Evolutionary conservation across 2,329 filamentous ascomycete species (phyloP), one percentile per base, ranked within the genome.

Genomic region (Claviceps sp.): DNA sequence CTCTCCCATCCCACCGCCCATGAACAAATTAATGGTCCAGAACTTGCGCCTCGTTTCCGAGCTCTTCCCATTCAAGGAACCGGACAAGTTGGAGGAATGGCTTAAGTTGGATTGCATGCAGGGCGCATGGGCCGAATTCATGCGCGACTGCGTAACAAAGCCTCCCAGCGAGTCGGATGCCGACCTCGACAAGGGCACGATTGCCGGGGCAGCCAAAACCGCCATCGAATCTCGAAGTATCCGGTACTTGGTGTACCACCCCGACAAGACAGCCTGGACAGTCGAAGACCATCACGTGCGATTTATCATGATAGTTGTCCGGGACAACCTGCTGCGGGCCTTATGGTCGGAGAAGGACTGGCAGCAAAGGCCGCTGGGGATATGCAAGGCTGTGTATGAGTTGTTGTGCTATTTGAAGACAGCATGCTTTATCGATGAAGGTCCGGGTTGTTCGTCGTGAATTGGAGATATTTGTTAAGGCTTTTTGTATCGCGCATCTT

Each of bases 41-140:
- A 64, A 68, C 55, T 63, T 67, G 56, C 65, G 67, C 36, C 66
- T 70, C 37, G 60, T 70, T 49, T 59, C 69, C 54, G 66, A 70
- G 54, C 63, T 68, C 40, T 61, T 71, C 11, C 66, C 67, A 29
- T 66, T 70, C 60, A 63, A 64, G 45, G 62, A 65, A 45, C 4
- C 52, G 37, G 44, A 47, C 26, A 58, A 62, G 53, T 69, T 71
- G 56, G 63, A 62, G 42, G 62, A 62, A 26, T 71, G 67, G 68
- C 61, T 70, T 53, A 44, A 56, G 64, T 53, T 47, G 55, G 40
- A 60, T 60, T 40, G 60, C 3, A 11, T 70, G 16, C 59, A 61
- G 50, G 66, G 65, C 42, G 60, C 65, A 26, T 71, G 66, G 66
- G n/a, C 56, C 50, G 68, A 69, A 58, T 68, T 69, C 58, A 55